Base-by-base conservation (phyloP, 306 rosid genomes). In the Quercus mongolica region DNA sequence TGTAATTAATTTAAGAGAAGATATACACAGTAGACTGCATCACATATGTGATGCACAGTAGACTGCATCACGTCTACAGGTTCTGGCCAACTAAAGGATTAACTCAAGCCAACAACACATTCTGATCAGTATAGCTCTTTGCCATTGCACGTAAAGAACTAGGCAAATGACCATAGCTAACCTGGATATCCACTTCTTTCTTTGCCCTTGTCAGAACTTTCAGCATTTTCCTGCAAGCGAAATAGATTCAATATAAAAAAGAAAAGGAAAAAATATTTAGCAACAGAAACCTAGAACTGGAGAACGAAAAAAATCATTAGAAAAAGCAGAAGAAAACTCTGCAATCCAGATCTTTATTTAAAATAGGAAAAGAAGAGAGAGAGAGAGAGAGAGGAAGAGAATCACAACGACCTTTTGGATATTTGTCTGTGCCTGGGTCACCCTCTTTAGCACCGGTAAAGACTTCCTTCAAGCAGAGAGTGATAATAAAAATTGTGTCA, bases 401-500 rank as follows among this genome's bases (percentile, higher is more conserved):
- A 75, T 28, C 33, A 69, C 41, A 52, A 55, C 73, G 55, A 92
- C 95, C 97, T 92, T 88, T 31, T 72, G 64, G 69, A 71, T 88
- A 77, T 77, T 85, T 20, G 73, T 56, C 78, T 76, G 84, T 74
- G 72, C 85, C 74, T 80, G 81, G 79, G 69, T 81, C 78, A 79
- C 88, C 88, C 74, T 83, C 86, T 87, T 88, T 41, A 84, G 79
- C 58, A 87, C 86, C 1, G 97, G 92, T 71, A 94, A 84, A 76
- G 98, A 94, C 77, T 78, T 87, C 91, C 97, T 91, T 84, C 87
- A 87, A 76, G 84, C 71, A 83, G 70, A 79, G 79, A 25, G 69
- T 61, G 58, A 64, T 12, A 75, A 64, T 30, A 78, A 38, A 26
- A 73, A 73, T 80, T 68, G 74, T 54, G 69, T 69, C 74, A 72